Evolutionary conservation across 768 basidiomycete species (phyloP).

Genomic region (Serendipita vermifera): DNA sequence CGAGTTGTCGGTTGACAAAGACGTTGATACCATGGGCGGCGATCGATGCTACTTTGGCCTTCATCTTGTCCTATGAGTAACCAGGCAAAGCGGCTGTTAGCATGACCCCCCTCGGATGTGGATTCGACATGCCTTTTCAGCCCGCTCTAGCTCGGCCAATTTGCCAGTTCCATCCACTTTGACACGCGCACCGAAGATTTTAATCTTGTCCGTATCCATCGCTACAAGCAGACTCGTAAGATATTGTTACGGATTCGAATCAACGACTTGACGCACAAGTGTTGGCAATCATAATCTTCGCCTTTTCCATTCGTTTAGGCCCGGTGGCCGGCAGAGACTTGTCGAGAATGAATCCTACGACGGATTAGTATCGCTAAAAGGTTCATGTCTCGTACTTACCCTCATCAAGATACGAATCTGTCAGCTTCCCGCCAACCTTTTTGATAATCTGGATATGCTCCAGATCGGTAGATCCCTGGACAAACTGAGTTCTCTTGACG

Average conservation of each 20-base stretch:
- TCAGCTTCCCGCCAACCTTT: slow-evolving; percentile 97
- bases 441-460: slow-evolving; percentile 99
- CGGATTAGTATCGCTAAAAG: neutral
- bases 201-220: slow-evolving; percentile 99
- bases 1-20: slow-evolving; percentile 95
- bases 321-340: slow-evolving; percentile 91
- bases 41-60: slow-evolving; percentile 90
- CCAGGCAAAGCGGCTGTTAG: slow-evolving; percentile 3
- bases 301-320: slow-evolving; percentile 88
- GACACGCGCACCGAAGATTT: slow-evolving; percentile 92
- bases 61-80: slow-evolving; percentile 97
- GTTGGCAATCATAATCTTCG: slow-evolving; percentile 92
- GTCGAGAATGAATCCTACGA: slow-evolving; percentile 87
- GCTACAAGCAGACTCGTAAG: slow-evolving; percentile 39
- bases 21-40: slow-evolving; percentile 90
- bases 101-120: neutral
- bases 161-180: slow-evolving; percentile 95
- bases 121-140: slow-evolving; percentile 53
- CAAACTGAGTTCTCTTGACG: neutral
- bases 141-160: slow-evolving; percentile 93
- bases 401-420: slow-evolving; percentile 96
- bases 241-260: neutral
- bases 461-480: slow-evolving; percentile 83
- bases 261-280: slow-evolving; percentile 55
- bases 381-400: slow-evolving; percentile 31